A percentile compares a stretch with the other conserved stretches of the same genome.
Evolutionary conservation across 768 basidiomycete genomes (phyloP).

Genomic region (Panaeolus papilionaceus): DNA sequence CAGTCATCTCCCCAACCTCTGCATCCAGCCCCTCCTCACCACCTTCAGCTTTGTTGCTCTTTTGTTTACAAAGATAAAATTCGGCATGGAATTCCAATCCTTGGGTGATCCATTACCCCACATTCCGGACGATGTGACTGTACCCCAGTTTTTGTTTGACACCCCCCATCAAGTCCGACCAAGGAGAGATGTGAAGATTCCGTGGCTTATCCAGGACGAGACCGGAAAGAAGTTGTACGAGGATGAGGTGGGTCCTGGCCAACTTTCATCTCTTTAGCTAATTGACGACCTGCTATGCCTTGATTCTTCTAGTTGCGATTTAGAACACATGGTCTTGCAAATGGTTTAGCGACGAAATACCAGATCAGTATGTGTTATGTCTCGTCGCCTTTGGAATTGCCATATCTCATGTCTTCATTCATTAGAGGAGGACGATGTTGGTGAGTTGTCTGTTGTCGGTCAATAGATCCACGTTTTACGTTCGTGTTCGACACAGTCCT

Average conservation of each 20-base stretch:
- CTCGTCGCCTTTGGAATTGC: background rate
- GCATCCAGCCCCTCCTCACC: background rate
- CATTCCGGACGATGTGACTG: slow-evolving; percentile 57
- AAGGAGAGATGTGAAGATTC: slow-evolving; percentile 30
- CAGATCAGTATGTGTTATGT: slow-evolving; percentile 43
- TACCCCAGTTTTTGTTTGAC: slow-evolving; percentile 62
- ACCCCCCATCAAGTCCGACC: slow-evolving; percentile 48
- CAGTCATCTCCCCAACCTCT: background rate
- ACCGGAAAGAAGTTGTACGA: slow-evolving; percentile 46
- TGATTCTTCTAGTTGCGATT: slow-evolving; percentile 43
- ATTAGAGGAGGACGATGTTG: slow-evolving; percentile 55
- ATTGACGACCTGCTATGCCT: background rate
- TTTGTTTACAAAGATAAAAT: background rate
- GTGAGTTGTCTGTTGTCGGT: slow-evolving; percentile 36
- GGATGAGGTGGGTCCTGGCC: slow-evolving; percentile 41
- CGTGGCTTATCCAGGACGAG: slow-evolving; percentile 58
- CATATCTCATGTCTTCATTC: background rate
- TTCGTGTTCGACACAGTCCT: slow-evolving; percentile 48
- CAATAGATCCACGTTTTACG: background rate
- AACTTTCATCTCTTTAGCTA: background rate
- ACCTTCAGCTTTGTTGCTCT: background rate
- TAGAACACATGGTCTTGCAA: slow-evolving; percentile 55
- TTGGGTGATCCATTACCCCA: slow-evolving; percentile 38
- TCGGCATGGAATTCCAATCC: slow-evolving; percentile 37
- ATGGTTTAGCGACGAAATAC: slow-evolving; percentile 48